Evolutionary conservation across 108 stramenopile genomes (phyloP).

Genomic region (Phaeodactylum tricornutum): DNA sequence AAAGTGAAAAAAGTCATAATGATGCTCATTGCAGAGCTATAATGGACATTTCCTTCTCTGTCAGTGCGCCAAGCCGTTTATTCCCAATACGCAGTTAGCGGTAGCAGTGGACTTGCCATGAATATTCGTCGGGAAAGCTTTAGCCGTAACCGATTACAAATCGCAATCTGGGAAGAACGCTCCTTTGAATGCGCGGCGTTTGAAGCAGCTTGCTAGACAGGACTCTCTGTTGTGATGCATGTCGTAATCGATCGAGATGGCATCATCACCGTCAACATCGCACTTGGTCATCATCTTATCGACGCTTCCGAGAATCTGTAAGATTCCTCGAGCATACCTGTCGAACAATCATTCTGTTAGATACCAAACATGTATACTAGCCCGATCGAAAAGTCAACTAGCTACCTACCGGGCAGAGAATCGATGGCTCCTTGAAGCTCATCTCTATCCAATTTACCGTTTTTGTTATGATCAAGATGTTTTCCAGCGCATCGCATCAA

Average conservation of each 20-base stretch:
- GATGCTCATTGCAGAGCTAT: constrained; percentile 26
- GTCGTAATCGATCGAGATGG: constrained; percentile 59
- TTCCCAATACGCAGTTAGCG: too few relatives aligned
- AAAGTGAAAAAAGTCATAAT: constrained; percentile 31
- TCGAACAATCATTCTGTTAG: too few relatives aligned
- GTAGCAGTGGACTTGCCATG: too few relatives aligned
- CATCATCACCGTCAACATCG: constrained; percentile 56
- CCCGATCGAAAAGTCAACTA: too few relatives aligned
- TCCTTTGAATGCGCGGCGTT: constrained; percentile 67
- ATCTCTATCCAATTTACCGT: constrained; percentile 52
- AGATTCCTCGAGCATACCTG: constrained; percentile 32
- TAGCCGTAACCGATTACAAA: constrained; percentile 22
- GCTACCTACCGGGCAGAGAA: constrained; percentile 50
- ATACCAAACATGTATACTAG: too few relatives aligned
- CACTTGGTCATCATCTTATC: constrained; percentile 48
- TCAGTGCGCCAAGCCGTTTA: too few relatives aligned
- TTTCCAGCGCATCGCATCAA: constrained; percentile 70
- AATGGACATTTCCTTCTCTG: neutral
- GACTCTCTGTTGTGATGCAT: constrained; percentile 72
- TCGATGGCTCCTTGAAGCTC: constrained; percentile 68
- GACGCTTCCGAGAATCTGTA: constrained; percentile 36
- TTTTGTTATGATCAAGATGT: constrained; percentile 64
- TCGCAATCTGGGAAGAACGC: constrained; percentile 80
- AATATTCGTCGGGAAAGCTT: too few relatives aligned
- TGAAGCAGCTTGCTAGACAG: constrained; percentile 80